Evolutionary conservation across 352 stramenopile genomes (phyloP), one percentile per base, ranked within the genome.

Genomic region (Globisporangium nagaii): DNA sequence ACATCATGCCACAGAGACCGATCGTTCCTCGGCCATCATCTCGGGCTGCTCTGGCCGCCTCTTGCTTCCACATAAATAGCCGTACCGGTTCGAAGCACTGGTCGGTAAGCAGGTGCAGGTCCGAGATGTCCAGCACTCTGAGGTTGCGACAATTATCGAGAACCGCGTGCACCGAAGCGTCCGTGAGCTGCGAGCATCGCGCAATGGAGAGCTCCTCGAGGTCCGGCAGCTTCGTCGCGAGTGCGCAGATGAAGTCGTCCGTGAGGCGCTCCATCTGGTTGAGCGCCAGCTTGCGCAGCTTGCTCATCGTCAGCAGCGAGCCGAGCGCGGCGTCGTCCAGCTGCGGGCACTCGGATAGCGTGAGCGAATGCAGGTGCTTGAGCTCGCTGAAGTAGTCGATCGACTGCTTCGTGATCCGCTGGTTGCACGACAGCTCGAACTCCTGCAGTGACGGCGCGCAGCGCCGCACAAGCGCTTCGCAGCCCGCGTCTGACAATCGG

Each of bases 381-480:
- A 90, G 68, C 40, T 89, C 79, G 27, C 75, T 68, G 48, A 91
- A 84, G 39, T 83, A 86, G 49, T 87, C 70, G 36, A 93, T 88
- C 13, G 80, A 85, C 34, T 71, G 62, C 20, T 84, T 76, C 6
- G 75, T 89, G 62, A 93, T 88, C 0, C 83, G 80, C 50, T 93
- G 83, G 60, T 93, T 91, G 54, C 83, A 91, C 30, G 76, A 89
- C 7, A 93, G 65, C 59, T 90, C 79, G 42, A 93, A 86, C 39
- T 73, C 60, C 31, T 89, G 72, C 7, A 93, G 59, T 43, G 79
- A 88, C 20, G 80, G 80, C 10, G 79, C 77, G 48, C 83, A 91
- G 5, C 68, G 79, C 15, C 75, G 73, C 30, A 92, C 79, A 1
- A 92, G 62, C 2, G 70, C 67, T 55, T 90, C 67, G 24, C 78